Conservation (phyloP, 2,329 filamentous ascomycete species). For the Pezicula carpinea region DNA sequence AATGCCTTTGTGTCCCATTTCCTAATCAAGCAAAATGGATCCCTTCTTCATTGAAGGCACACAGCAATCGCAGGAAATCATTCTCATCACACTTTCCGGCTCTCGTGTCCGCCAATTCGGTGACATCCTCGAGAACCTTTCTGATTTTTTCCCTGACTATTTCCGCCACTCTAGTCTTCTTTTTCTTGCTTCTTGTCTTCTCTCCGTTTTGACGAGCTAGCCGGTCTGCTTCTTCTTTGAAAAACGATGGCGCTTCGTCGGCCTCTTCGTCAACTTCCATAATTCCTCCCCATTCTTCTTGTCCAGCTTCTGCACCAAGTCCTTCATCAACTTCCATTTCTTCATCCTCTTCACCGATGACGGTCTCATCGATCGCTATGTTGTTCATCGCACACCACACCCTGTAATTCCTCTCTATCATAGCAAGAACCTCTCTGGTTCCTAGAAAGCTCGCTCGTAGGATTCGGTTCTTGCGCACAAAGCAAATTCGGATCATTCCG, state of each 20-base stretch:
- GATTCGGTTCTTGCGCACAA: constrained; percentile 88
- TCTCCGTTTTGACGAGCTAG: constrained; percentile 32
- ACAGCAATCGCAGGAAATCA: constrained; percentile 78
- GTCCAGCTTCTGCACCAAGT: constrained; percentile 36
- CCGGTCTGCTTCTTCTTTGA: constrained; percentile 55
- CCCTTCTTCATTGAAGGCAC: constrained; percentile 83
- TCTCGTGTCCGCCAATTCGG: constrained; percentile 74
- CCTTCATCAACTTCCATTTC: constrained; percentile 45
- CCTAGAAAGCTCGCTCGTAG: constrained; percentile 77
- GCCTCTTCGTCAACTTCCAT: constrained; percentile 47
- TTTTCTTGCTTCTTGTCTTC: constrained; percentile 66
- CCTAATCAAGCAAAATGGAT: constrained; percentile 65
- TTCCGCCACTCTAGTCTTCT: constrained; percentile 74
- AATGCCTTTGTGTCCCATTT: no score
- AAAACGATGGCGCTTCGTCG: constrained; percentile 75
- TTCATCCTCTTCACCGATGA: constrained; percentile 36
- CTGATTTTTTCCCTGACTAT: constrained; percentile 83
- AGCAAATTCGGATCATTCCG: constrained; percentile 76
- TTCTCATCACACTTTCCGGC: constrained; percentile 87
- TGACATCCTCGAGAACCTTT: constrained; percentile 77
- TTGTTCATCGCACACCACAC: constrained; percentile 88
- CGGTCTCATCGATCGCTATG: constrained; percentile 67
- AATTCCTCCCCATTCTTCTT: constrained; percentile 45
- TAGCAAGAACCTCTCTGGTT: constrained; percentile 72
- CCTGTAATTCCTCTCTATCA: constrained; percentile 85